A percentile compares a stretch with the other conserved stretches of the same genome.
These are phyloP conservation scores for Schizothecium vesticola DNA, from an alignment of 495 filamentous ascomycete genomes.

Conservation along the genomic window DNA sequence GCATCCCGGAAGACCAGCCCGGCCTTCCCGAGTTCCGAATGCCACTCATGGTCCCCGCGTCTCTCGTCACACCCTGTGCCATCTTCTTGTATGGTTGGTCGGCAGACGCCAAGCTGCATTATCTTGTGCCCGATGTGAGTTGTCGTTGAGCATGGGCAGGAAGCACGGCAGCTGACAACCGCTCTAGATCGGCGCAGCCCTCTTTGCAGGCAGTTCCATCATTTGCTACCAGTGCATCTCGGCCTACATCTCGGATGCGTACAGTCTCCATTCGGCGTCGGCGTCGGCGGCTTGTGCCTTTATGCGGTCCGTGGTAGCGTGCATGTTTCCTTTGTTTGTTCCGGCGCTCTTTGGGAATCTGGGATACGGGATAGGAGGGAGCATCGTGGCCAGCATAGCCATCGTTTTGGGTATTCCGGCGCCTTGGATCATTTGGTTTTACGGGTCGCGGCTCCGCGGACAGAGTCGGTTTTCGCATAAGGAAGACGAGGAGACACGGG, in stretches of 20 bases:
- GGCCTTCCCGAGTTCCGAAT: conserved; percentile 23
- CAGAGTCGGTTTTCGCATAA: neutral
- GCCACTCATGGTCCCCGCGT: conserved; percentile 23
- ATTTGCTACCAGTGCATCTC: conserved; percentile 13
- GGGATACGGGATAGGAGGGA: conserved; percentile 7
- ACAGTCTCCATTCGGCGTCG: conserved; percentile 11
- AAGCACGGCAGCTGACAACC: neutral
- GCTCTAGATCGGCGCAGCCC: neutral
- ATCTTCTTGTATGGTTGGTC: conserved; percentile 41
- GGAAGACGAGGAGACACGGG: neutral
- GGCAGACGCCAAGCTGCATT: conserved; percentile 26
- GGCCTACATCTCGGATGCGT: conserved; percentile 11
- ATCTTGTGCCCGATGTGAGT: conserved; percentile 16
- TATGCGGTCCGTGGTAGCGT: conserved; percentile 8
- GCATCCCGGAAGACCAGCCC: conserved; percentile 3
- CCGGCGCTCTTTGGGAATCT: conserved; percentile 9
- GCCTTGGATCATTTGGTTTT: conserved; percentile 10
- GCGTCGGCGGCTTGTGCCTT: conserved; percentile 11
- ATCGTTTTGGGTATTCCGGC: conserved; percentile 9
- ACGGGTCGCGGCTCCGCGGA: conserved; percentile 3
- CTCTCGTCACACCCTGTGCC: conserved; percentile 16
- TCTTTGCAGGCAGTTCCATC: conserved; percentile 7
- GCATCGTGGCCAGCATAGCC: neutral
- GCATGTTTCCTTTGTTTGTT: conserved; percentile 10
- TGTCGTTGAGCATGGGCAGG: neutral